Percentiles rank a stretch among this genome's conserved stretches.
These are phyloP conservation scores for Thielaviopsis ethacetica DNA, from an alignment of 2,329 filamentous ascomycete genomes.

Conservation along the genomic window DNA sequence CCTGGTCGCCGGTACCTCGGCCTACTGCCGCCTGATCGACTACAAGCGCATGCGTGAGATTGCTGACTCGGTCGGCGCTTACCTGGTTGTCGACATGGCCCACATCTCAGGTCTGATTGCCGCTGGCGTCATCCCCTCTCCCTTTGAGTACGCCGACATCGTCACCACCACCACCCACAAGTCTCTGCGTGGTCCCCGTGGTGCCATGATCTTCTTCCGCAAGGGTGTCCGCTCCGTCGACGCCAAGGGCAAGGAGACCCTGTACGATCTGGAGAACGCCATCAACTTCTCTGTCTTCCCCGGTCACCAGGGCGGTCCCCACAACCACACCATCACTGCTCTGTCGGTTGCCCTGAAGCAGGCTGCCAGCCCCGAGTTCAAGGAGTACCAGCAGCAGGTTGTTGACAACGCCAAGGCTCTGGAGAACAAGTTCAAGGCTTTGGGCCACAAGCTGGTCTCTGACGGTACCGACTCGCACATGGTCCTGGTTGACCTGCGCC, in stretches of 20 bases:
- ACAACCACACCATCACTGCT: constrained; percentile 99
- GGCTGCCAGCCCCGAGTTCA: constrained; percentile 79
- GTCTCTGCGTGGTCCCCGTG: constrained; percentile 89
- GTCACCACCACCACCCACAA: constrained; percentile 99
- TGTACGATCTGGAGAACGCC: constrained; percentile 86
- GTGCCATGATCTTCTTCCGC: constrained; percentile 99
- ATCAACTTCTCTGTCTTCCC: constrained; percentile 99
- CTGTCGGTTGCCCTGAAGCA: constrained; percentile 91
- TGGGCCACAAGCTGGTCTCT: constrained; percentile 87
- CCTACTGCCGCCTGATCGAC: constrained; percentile 96
- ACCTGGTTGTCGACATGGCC: constrained; percentile 94
- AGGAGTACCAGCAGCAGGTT: constrained; percentile 83
- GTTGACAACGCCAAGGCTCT: constrained; percentile 86
- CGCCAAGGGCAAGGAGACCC: constrained; percentile 75
- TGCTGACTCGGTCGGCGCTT: constrained; percentile 81
- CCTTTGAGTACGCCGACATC: constrained; percentile 83
- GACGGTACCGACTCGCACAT: constrained; percentile 97
- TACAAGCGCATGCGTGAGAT: constrained; percentile 94
- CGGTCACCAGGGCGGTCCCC: constrained; percentile 92
- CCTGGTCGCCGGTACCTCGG: constrained; percentile 89
- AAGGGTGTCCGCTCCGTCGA: constrained; percentile 86
- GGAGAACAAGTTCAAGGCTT: constrained; percentile 65
- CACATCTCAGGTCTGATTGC: constrained; percentile 96
- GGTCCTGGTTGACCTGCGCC: constrained; percentile 85
- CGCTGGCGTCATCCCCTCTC: constrained; percentile 80